Evolutionary conservation across 1,284 basidiomycete species (phyloP), one percentile per base, ranked within the genome.

Genomic region (Coniferiporia weirii): DNA sequence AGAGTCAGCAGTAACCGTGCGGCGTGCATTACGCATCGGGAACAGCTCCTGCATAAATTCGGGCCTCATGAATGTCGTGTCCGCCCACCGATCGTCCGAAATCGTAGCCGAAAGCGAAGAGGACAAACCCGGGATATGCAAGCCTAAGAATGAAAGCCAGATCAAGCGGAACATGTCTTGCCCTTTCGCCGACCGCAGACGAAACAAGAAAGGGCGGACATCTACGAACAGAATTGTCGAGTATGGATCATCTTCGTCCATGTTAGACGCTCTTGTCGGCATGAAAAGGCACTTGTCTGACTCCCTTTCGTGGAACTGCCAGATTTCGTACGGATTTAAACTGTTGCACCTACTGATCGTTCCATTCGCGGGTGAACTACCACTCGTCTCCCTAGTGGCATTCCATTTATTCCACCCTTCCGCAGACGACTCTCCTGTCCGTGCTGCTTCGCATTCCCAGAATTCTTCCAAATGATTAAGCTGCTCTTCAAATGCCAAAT

Each of bases 151-250:
- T 15, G 85, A 83, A 38, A 97, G 76, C 81, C 90, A 93, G 6
- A 86, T 80, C 60, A 89, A 74, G 13, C 91, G 82, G 64, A 95
- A 85, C 36, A 83, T 79, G 20, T 82, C 69, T 67, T 83, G 83
- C 0, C 84, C 82, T 43, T 73, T 72, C 2, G 71, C 65, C 3
- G 80, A 77, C 9, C 74, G 74, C 35, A 95, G 67, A 35, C 80
- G 68, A 56, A 92, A 73, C 19, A 98, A 77, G 51, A 94, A 76
- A 1, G 83, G 72, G 10, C 81, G 80, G 59, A 97, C 79, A 68
- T 98, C 95, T 49, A 82, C 77, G 70, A 95, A 93, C 13, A 98
- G 74, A 20, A 96, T 79, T 1, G 83, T 82, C 1, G 85, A 77
- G 70, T 89, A 95, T 0, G 93, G 93, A 70, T 95, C 93, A 52